Evolutionary conservation across 805 yeast species (phyloP), one percentile per base, ranked within the genome.

Genomic region (Sungouiozyma ichnusensis): DNA sequence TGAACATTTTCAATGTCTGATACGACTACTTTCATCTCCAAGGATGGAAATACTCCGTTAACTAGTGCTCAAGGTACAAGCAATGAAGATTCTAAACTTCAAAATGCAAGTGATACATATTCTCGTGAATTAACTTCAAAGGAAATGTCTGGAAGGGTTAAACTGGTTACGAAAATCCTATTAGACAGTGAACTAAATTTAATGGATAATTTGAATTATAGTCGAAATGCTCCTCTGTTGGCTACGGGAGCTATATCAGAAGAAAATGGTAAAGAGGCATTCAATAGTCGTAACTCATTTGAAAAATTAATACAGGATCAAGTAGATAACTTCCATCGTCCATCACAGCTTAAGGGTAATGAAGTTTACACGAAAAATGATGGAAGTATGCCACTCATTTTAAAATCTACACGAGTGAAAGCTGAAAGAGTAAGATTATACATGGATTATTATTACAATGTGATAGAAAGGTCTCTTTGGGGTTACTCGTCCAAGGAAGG

Each of bases 361-460:
- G 39, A 41, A 13, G 32, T 40, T 17, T 29, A 36, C 8, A 16
- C 40, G 17, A 33, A 18, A 29, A 20, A 20, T 17, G 9, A 39
- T 15, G n/a, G 35, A 33, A 33, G 33, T 32, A 7, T 33, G 19
- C 16, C 40, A 19, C 33, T 17, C 14, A 36, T 48, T 19, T 44
- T 57, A 3, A 51, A 51, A 35, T 41, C 51, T n/a, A 48, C 58
- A 13, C 51, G 54, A 43, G 44, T 53, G 6, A 53, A 55, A 38
- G 60, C 63, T 17, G 63, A 58, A 34, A 50, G 57, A 24, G 62
- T 59, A 1, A 47, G 58, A 33, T 53, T 54, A 20, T 61, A 61
- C 51, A 46, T 79, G 8, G 74, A 71, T 20, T 61, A 70, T 44
- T 76, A 73, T 52, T 79, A 76, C 52, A 56, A 63, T 14, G 63